A percentile compares a stretch with the other conserved stretches of the same genome.
Conservation (phyloP, 768 basidiomycete species). For the Panaeolus cyanescens region DNA sequence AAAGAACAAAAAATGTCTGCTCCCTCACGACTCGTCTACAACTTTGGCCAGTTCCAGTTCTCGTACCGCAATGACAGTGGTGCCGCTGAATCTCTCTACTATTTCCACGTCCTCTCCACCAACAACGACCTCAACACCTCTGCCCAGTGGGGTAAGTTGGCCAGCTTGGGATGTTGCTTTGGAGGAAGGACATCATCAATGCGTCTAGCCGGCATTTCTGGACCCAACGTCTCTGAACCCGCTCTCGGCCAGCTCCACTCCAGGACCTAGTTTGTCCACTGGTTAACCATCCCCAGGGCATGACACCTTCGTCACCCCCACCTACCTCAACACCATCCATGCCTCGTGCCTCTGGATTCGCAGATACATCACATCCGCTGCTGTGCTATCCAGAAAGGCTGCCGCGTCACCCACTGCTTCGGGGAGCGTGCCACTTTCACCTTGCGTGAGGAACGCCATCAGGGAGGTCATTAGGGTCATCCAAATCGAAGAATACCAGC, state of each 20-base stretch:
- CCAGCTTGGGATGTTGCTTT: slow-evolving; percentile 94
- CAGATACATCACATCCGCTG: slow-evolving; percentile 93
- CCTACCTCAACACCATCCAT: slow-evolving; percentile 98
- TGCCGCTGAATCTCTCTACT: slow-evolving; percentile 97
- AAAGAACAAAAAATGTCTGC: no score
- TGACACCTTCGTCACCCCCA: slow-evolving; percentile 94
- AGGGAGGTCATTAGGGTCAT: slow-evolving; percentile 92
- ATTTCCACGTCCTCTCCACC: slow-evolving; percentile 96
- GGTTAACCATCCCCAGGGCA: slow-evolving; percentile 95
- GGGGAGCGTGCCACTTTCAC: slow-evolving; percentile 47
- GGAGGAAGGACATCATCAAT: slow-evolving; percentile 90
- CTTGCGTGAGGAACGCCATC: slow-evolving; percentile 86
- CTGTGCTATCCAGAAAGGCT: slow-evolving; percentile 86
- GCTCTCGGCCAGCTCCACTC: slow-evolving; percentile 88
- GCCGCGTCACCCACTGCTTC: slow-evolving; percentile 47
- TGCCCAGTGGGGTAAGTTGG: slow-evolving; percentile 98
- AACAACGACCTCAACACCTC: slow-evolving; percentile 92
- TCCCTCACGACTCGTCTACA: no score
- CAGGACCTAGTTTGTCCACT: slow-evolving; percentile 95
- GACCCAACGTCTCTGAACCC: slow-evolving; percentile 52
- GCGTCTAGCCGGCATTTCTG: slow-evolving; percentile 56
- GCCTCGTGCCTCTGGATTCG: slow-evolving; percentile 94
- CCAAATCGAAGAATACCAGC: slow-evolving; percentile 95
- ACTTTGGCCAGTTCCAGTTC: slow-evolving; percentile 98
- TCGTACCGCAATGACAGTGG: slow-evolving; percentile 97